Percentiles rank a stretch among this genome's conserved stretches.
Conservation (phyloP, 1,139 yeast species). For the Protomyces pachydermus region DNA sequence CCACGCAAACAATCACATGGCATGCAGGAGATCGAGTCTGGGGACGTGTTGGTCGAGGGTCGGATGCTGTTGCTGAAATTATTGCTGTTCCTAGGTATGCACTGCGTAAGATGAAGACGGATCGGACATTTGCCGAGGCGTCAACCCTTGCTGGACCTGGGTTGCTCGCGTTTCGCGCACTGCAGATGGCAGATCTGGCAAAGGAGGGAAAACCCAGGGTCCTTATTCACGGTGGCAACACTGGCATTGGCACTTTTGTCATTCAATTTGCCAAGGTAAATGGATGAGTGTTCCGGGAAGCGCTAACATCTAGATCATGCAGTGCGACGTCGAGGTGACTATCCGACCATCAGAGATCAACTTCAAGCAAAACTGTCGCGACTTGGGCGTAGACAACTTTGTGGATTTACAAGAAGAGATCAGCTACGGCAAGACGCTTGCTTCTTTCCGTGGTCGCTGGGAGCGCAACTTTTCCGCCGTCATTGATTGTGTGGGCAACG, state of each 20-base stretch:
- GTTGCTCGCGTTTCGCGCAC: slow-evolving; percentile 16
- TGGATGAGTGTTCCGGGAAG: no score
- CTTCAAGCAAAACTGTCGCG: not conserved
- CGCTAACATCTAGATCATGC: slow-evolving; percentile 2
- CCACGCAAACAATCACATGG: not conserved
- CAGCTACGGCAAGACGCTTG: slow-evolving; percentile 11
- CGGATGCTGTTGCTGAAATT: not conserved
- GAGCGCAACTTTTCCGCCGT: slow-evolving; percentile 22
- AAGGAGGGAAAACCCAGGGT: slow-evolving; percentile 9
- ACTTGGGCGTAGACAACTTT: slow-evolving; percentile 10
- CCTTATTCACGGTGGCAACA: slow-evolving; percentile 18
- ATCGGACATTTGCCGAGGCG: slow-evolving; percentile 6
- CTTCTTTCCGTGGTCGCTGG: slow-evolving; percentile 21
- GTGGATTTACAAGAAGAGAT: slow-evolving; percentile 9
- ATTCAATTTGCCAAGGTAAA: slow-evolving; percentile 3
- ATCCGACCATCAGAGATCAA: not conserved
- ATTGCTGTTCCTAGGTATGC: slow-evolving; percentile 9
- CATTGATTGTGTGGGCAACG: slow-evolving; percentile 15
- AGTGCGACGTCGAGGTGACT: slow-evolving; percentile 18
- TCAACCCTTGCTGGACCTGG: slow-evolving; percentile 20
- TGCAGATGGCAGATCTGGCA: slow-evolving; percentile 7
- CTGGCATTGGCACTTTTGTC: slow-evolving; percentile 13
- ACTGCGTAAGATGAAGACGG: slow-evolving; percentile 22
- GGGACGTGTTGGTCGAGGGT: not conserved
- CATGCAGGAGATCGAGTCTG: not conserved